Evolutionary conservation across 768 basidiomycete genomes (phyloP), one percentile per base, ranked within the genome.

Genomic region (Suillus subaureus): DNA sequence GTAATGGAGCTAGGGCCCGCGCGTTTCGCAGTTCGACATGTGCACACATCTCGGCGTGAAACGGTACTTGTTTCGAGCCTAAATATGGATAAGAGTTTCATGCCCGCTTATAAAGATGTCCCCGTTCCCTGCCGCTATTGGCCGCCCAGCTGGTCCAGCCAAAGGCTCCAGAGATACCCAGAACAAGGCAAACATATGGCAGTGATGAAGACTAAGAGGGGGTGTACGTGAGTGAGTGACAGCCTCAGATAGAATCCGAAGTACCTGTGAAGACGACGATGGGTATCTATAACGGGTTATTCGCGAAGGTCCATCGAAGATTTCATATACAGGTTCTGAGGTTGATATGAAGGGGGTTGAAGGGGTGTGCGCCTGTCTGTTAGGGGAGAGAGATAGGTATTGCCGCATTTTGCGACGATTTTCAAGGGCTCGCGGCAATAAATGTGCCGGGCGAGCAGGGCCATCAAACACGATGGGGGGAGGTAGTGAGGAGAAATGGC

Each of bases 241-340:
- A 64, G 16, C 15, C 33, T 35, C 33, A 26, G 21, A 43, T 51
- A 35, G 13, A 35, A 62, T 13, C 16, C 70, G 37, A 72, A 70
- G 16, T 64, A 67, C 75, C 69, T 68, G 62, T 21, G 65, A 54
- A 6, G 42, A 63, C 9, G 61, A 40, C 2, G 63, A 23, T 57
- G 67, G 63, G 13, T 70, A 69, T 66, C 31, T 67, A 39, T 70
- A 70, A 43, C 66, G 70, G 23, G 49, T 67, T 49, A 71, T 68
- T 35, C 79, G 75, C 6, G 84, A 83, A 21, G 84, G 84, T 3
- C 84, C 84, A 33, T 84, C 83, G 65, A 84, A 85, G 18, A 82
- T 61, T 68, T 79, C 73, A 33, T 75, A 70, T 28, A 80, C 64
- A 18, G 76, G 73, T 42, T 80, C 76, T 26, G 79, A 74, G 15